Base-by-base conservation (phyloP, 352 stramenopile species). In the Globisporangium paroecandrum region DNA sequence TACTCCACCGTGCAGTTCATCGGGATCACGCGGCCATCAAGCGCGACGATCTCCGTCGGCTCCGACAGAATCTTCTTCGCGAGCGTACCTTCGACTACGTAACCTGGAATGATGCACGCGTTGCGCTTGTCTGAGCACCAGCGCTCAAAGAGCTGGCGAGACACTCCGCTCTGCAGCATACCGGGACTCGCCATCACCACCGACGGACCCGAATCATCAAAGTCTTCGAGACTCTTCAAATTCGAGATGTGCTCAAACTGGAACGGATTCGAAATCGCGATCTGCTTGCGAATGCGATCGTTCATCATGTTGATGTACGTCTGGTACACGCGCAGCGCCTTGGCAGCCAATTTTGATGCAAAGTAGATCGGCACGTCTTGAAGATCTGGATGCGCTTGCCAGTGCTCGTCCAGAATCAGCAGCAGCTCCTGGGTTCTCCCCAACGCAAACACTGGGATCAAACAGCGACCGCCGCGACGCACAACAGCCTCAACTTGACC, bases 231-330 rank as follows among this genome's bases (percentile, higher is more conserved):
- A 25, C 83, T 96, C 78, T 98, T 98, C 15, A 99, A 76, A 73
- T 99, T 99, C 47, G 93, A 96, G 69, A 99, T 99, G 74, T 98
- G 91, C 38, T 96, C 81, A 72, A 99, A 99, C 51, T 95, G 86
- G 76, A 99, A 99, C 24, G 97, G 97, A 78, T 99, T 99, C 54
- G 88, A 96, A 47, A 99, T 93, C 60, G 98, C 96, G 81, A 99
- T 99, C 77, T 99, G 96, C 73, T 97, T 96, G 57, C 90, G 87
- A 55, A 97, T 99, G 65, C 98, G 89, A 8, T 97, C 90, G 82
- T 99, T 99, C 98, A 99, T 99, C 96, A 99, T 99, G 76, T 99
- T 99, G 64, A 99, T 98, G 79, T 99, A 99, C 20, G 97, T 99
- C 76, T 99, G 96, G 87, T 99, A 99, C 24, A 99, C 96, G 41